Evolutionary conservation across 2,329 filamentous ascomycete genomes (phyloP).

Genomic region (Clonostachys sp.): DNA sequence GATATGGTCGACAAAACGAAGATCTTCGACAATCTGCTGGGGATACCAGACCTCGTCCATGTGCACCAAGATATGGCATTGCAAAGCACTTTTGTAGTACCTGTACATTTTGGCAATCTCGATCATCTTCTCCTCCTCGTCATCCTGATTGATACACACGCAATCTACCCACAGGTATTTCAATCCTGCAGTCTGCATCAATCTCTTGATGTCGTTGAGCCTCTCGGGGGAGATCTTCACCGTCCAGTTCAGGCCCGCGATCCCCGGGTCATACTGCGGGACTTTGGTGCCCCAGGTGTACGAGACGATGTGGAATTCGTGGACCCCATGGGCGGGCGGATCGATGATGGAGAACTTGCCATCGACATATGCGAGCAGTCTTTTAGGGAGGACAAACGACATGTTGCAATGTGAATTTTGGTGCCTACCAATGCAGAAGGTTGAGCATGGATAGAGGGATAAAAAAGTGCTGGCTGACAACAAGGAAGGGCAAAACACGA

Average conservation of each 20-base stretch:
- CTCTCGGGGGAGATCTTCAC: neutral
- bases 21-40: slow-evolving; percentile 17
- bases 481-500: too few relatives aligned
- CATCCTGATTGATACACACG: slow-evolving; percentile 5
- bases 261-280: neutral
- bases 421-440: too few relatives aligned
- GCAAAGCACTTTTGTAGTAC: slow-evolving; percentile 3
- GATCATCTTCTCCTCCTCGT: slow-evolving; percentile 3
- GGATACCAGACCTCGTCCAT: slow-evolving; percentile 21
- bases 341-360: neutral
- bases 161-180: slow-evolving; percentile 4
- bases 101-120: slow-evolving; percentile 6
- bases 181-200: neutral
- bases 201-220: neutral
- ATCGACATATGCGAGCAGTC: neutral
- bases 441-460: too few relatives aligned
- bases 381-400: too few relatives aligned
- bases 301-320: neutral
- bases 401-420: too few relatives aligned
- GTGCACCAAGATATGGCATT: slow-evolving; percentile 15
- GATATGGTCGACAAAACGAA: slow-evolving; percentile 26
- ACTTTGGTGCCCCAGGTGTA: neutral
- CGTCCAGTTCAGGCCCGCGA: neutral
- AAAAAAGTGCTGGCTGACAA: too few relatives aligned
- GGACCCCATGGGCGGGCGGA: neutral